phyloP scores from a whole-genome alignment of 2,329 filamentous ascomycete species.

The Lachnellula cervina region DNA sequence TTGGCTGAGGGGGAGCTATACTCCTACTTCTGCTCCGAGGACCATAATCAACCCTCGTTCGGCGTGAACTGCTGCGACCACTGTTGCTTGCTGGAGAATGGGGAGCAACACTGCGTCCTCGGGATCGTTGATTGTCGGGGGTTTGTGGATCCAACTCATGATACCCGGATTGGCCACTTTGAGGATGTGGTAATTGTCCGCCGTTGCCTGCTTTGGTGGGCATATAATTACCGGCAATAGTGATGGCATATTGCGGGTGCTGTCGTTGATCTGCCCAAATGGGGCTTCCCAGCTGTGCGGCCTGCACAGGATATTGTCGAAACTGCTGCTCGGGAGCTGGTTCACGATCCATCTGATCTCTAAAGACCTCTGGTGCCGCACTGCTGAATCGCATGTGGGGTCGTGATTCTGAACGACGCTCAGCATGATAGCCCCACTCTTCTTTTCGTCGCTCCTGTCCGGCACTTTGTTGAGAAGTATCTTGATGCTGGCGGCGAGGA shows the following conservation, averaged over 20 bases:
- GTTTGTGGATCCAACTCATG: background rate
- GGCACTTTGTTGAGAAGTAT: background rate
- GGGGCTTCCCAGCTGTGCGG: background rate
- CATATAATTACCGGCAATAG: background rate
- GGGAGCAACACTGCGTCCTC: background rate
- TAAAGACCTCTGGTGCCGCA: background rate
- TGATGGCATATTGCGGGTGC: background rate
- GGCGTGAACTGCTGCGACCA: background rate
- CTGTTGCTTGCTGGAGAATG: background rate
- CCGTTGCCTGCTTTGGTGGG: background rate
- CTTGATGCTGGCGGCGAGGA: background rate
- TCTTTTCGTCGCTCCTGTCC: background rate
- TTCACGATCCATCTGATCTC: background rate
- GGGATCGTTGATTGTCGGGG: background rate
- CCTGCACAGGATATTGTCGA: background rate
- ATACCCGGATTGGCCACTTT: background rate
- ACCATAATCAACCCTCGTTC: too few relatives aligned
- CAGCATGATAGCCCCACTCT: background rate
- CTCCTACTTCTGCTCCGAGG: background rate
- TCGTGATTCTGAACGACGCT: background rate
- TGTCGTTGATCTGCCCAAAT: background rate
- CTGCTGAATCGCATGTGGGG: background rate
- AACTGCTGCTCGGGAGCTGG: background rate
- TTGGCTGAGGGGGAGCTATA: background rate
- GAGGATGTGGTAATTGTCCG: background rate